Evolutionary conservation across 345 rosid species (phyloP), one percentile per base, ranked within the genome.

Genomic region (Salix purpurea): DNA sequence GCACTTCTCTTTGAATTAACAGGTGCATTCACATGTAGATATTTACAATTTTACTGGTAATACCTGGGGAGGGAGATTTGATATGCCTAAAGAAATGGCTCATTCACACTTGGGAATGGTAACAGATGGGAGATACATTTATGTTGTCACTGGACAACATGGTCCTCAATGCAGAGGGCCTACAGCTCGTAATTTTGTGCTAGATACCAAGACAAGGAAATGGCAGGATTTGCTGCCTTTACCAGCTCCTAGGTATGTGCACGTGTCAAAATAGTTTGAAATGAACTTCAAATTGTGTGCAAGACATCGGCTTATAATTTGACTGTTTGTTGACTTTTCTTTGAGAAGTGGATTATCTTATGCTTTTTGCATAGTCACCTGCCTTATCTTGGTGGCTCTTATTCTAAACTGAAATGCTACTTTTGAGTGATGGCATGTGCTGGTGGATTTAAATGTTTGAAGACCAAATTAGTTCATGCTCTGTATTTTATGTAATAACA

Each of bases 31-130:
- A 21, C 97, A 93, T 82, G 91, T 96, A 74, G 97, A 96, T 81
- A 83, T 95, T 67, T 96, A 90, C 86, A 91, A 92, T 81, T 91
- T 96, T 80, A 77, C 87, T 6, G 89, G 87, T 86, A 91, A 92
- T 77, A 87, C 88, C 40, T 96, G 99, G 97, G 92, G 91, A 86
- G 94, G 86, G 67, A 86, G 94, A 85, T 93, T 93, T 80, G 92
- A 91, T 83, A 96, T 96, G 98, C 99, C 99, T 3, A 93, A 91
- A 82, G 96, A 93, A 82, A 96, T 96, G 99, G 98, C 98, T 16
- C 99, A 96, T 86, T 96, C 99, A 18, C 98, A 96, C 79, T 92
- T 96, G 84, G 99, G 98, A 80, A 93, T 96, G 99, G 98, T 86
- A 24, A 91, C 97, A 0, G 98, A 96, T 85, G 98, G 98, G 78